These are phyloP conservation scores for Phytophthora foliorum DNA, from an alignment of 352 stramenopile species.

Conservation along the genomic window DNA sequence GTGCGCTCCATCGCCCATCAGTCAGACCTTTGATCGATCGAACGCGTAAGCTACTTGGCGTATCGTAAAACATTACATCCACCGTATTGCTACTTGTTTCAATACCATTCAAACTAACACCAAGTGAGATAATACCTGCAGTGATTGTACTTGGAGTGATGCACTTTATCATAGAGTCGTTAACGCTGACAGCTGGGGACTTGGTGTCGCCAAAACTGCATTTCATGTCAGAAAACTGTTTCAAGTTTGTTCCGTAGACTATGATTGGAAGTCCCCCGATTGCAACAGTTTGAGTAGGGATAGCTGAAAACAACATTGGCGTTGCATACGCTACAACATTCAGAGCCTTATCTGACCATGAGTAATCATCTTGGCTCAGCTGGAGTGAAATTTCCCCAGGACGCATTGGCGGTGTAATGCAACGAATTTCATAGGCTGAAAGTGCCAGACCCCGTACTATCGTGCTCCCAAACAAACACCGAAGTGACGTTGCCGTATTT, in stretches of 20 bases:
- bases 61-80: constrained; percentile 30
- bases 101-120: constrained; percentile 52
- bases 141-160: constrained; percentile 31
- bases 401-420: constrained; percentile 33
- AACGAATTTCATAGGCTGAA: constrained; percentile 41
- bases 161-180: constrained; percentile 43
- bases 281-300: constrained; percentile 24
- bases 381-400: constrained; percentile 32
- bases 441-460: constrained; percentile 38
- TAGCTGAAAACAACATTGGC: constrained; percentile 39
- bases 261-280: constrained; percentile 25
- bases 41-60: constrained; percentile 15
- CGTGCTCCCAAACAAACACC: constrained; percentile 47
- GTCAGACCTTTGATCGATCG: constrained; percentile 10
- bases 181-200: constrained; percentile 34
- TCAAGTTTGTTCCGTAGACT: constrained; percentile 57
- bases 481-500: constrained; percentile 28
- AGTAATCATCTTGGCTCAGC: constrained; percentile 49
- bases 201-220: constrained; percentile 46
- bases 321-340: constrained; percentile 44
- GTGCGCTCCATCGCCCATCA: constrained; percentile 19
- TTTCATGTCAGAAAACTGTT: constrained; percentile 33
- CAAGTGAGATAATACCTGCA: constrained; percentile 18
- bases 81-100: constrained; percentile 44
- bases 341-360: constrained; percentile 44